Base-by-base conservation (phyloP, 2,329 filamentous ascomycete genomes). In the Aureobasidium sp. region DNA sequence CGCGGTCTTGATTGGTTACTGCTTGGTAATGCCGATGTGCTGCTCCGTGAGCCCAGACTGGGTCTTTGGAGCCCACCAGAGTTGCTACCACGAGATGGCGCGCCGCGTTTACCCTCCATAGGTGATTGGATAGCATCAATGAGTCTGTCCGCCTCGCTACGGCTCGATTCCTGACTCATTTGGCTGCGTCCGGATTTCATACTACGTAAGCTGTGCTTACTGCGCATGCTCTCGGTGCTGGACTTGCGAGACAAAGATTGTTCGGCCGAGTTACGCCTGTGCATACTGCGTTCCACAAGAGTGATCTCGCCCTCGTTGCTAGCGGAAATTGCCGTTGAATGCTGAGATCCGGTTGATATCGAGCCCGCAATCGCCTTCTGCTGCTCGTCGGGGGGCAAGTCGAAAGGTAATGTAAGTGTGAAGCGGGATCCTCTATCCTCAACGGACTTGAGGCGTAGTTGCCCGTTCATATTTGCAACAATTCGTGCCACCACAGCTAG, bases 391-490 rank as follows among this genome's bases (percentile, higher is more conserved):
- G 73, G 66, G 0, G 81, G 83, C 1, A 90, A 64, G 6, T 82
- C 75, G 58, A 95, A 93, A 0, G 86, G 85, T 25, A 95, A 72
- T 58, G 88, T 81, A 21, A 95, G 80, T 17, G 89, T 82, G 58
- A 95, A 95, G 49, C 86, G 79, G 16, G 89, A 90, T 0, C 90
- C 90, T 61, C 85, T 86, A 2, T 86, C 86, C 64, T 86, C 79
- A 62, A 93, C 88, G 0, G 89, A 95, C 62, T 90, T 91, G 1
- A 95, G 71, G 1, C 88, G 81, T 25, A 95, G 69, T 62, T 95
- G 90, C 0, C 90, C 90, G 55, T 91, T 85, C 87, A 95, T 93
- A 63, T 90, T 95, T n/a, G 84, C 80, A 27, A 95, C 77, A 30
- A 89, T 88, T 32, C 90, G 81, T 14, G 88, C 86, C n/a, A 95